These are phyloP conservation scores for Rutstroemia sp. DNA, from an alignment of 2,329 filamentous ascomycete genomes.

Conservation along the genomic window DNA sequence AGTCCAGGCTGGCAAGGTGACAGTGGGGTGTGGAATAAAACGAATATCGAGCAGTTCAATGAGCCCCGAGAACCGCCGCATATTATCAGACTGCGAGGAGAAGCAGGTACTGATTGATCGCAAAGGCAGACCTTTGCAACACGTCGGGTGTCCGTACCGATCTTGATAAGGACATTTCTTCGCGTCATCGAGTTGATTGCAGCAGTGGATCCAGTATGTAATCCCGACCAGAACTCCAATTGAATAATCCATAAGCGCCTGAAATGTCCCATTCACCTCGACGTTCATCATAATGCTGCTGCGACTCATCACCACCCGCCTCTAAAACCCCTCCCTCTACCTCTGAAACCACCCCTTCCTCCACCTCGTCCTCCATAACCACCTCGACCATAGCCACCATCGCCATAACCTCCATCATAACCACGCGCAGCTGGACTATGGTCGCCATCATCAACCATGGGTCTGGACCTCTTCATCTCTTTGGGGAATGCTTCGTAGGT, in stretches of 20 bases:
- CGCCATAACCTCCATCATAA: slow-evolving; percentile 45
- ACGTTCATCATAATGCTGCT: neutral
- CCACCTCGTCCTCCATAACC: slow-evolving; percentile 30
- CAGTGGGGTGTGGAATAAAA: too few species aligned
- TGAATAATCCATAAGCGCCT: slow-evolving; percentile 1
- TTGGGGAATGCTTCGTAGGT: slow-evolving; percentile 81
- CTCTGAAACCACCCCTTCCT: slow-evolving; percentile 22
- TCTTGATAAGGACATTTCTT: too few species aligned
- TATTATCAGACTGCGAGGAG: too few species aligned
- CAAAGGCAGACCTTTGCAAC: too few species aligned
- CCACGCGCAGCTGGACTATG: slow-evolving; percentile 43
- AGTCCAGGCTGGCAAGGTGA: too few species aligned
- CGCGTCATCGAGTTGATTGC: too few species aligned
- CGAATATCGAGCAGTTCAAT: too few species aligned
- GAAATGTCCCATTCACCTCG: neutral
- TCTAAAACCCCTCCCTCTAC: slow-evolving; percentile 20
- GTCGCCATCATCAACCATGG: slow-evolving; percentile 46
- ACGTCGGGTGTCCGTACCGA: too few species aligned
- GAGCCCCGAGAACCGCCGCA: too few species aligned
- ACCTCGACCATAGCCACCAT: slow-evolving; percentile 33
- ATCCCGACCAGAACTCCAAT: slow-evolving; percentile 3
- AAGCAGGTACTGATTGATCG: too few species aligned
- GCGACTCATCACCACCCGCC: slow-evolving; percentile 20
- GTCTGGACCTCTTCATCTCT: slow-evolving; percentile 67
- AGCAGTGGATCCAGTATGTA: neutral